Conservation (phyloP, 208 protist species). For the Porcisia deanei region DNA sequence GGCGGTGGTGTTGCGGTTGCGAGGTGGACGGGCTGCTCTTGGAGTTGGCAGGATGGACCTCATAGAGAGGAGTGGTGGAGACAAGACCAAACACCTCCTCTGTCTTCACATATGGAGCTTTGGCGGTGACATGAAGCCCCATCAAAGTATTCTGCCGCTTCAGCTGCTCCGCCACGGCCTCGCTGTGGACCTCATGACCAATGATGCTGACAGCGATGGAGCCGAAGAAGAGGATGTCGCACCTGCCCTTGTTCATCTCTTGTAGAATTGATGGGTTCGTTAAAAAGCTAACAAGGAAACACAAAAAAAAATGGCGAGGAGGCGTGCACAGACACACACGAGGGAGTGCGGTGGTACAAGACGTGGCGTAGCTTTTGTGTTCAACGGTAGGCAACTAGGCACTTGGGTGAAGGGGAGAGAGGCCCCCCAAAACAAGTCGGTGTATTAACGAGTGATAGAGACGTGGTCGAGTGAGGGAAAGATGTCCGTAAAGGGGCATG, state of each 20-base stretch:
- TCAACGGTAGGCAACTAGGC: too few species aligned
- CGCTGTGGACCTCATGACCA: conserved; percentile 49
- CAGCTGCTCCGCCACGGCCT: conserved; percentile 36
- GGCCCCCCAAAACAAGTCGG: too few species aligned
- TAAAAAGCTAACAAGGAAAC: conserved; percentile 5
- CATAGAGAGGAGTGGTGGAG: conserved; percentile 40
- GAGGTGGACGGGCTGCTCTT: not conserved
- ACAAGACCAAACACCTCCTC: conserved; percentile 52
- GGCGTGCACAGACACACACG: not conserved
- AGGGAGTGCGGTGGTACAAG: not conserved
- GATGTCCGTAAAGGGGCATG: not conserved
- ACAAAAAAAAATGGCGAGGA: not conserved
- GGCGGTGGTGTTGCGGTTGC: conserved; percentile 21
- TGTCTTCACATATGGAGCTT: conserved; percentile 23
- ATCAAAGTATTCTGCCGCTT: conserved; percentile 35
- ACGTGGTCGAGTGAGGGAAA: not conserved
- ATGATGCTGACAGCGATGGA: conserved; percentile 54
- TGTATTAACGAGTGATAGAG: too few species aligned
- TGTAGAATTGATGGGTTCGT: not conserved
- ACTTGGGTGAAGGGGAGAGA: too few species aligned
- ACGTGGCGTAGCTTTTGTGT: too few species aligned
- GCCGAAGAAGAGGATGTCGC: conserved; percentile 68
- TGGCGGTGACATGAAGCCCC: conserved; percentile 38
- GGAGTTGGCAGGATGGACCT: conserved; percentile 11
- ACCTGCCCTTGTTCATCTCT: conserved; percentile 15